Conservation (phyloP, 2,329 filamentous ascomycete genomes). For the Arthrobotrys conoides region DNA sequence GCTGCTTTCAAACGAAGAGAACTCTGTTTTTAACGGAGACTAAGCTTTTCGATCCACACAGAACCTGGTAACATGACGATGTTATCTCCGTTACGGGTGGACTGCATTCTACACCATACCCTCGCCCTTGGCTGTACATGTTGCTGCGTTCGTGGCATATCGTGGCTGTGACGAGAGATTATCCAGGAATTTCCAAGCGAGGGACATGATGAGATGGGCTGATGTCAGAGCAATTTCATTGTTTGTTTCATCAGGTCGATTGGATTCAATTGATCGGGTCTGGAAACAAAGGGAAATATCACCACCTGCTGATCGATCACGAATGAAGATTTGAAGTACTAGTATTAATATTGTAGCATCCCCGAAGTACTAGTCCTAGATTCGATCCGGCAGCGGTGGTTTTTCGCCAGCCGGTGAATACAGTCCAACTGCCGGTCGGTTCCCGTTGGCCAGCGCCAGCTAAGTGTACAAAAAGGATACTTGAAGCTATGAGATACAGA, state of each 20-base stretch:
- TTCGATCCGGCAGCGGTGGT: background rate
- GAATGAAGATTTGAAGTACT: no score
- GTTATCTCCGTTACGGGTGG: constrained; percentile 50
- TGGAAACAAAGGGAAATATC: background rate
- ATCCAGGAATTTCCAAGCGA: background rate
- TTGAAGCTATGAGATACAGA: constrained; percentile 1
- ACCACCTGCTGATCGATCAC: no score
- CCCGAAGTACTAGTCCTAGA: background rate
- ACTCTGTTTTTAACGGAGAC: constrained; percentile 17
- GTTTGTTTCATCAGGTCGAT: background rate
- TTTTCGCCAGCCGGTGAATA: background rate
- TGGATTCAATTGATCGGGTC: background rate
- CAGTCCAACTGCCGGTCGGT: constrained; percentile 12
- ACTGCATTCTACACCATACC: background rate
- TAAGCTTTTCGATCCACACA: constrained; percentile 10
- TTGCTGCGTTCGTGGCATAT: constrained; percentile 7
- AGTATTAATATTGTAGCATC: background rate
- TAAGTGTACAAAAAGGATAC: background rate
- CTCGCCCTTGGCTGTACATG: constrained; percentile 8
- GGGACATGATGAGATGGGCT: background rate
- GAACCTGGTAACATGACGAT: constrained; percentile 25
- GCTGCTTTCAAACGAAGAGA: constrained; percentile 43
- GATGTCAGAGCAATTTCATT: background rate
- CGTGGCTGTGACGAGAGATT: constrained; percentile 11
- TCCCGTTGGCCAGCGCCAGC: background rate